A percentile compares a stretch with the other conserved stretches of the same genome.
These are phyloP conservation scores for Nemania abortiva DNA, from an alignment of 2,329 filamentous ascomycete genomes.

Conservation along the genomic window DNA sequence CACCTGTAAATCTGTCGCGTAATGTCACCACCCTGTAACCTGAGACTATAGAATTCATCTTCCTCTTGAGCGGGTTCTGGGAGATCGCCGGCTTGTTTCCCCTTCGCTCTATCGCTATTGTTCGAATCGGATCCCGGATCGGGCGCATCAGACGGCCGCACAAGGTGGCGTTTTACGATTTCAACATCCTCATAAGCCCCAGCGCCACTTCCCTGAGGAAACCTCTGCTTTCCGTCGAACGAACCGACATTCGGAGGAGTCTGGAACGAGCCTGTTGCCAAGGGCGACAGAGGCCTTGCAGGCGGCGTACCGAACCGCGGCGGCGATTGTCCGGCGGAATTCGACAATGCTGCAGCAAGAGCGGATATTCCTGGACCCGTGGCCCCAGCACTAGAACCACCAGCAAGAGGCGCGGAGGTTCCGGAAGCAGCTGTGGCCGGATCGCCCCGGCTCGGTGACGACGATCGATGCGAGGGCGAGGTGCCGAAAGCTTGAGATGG, in stretches of 20 bases:
- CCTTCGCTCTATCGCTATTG: conserved; percentile 61
- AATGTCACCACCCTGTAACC: conserved; percentile 92
- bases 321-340: conserved; percentile 76
- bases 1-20: conserved; percentile 96
- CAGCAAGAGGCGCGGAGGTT: conserved; percentile 72
- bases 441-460: conserved; percentile 60
- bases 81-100: conserved; percentile 61
- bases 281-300: conserved; percentile 69
- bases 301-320: conserved; percentile 77
- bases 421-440: conserved; percentile 53
- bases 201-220: conserved; percentile 58
- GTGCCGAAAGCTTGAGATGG: conserved; percentile 61
- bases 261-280: conserved; percentile 59
- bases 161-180: conserved; percentile 88
- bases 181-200: conserved; percentile 88
- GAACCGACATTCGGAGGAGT: conserved; percentile 85
- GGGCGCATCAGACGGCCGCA: conserved; percentile 70
- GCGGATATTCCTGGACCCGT: conserved; percentile 86
- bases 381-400: conserved; percentile 68
- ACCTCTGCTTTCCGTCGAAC: conserved; percentile 76
- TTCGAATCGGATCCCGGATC: conserved; percentile 55
- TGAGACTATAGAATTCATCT: conserved; percentile 93
- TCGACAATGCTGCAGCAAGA: conserved; percentile 86
- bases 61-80: conserved; percentile 63
- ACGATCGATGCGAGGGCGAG: conserved; percentile 60